These are phyloP conservation scores for Emergomyces orientalis DNA, from an alignment of 2,329 filamentous ascomycete species.

Conservation along the genomic window DNA sequence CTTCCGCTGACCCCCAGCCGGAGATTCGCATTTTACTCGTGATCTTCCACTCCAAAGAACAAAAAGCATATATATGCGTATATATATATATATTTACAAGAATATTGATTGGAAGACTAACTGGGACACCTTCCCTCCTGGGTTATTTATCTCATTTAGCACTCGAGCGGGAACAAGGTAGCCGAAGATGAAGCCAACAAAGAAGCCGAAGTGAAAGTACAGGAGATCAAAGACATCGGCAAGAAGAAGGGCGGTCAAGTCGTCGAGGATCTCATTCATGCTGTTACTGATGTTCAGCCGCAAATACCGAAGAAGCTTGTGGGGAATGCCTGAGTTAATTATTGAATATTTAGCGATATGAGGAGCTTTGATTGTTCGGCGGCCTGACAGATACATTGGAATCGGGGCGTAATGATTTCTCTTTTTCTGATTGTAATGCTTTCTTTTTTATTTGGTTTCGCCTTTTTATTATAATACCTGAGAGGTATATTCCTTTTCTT, in stretches of 20 bases:
- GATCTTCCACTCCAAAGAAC: not conserved
- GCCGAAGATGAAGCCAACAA: conserved; percentile 70
- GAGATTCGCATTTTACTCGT: not conserved
- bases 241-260: conserved; percentile 71
- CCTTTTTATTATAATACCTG: not conserved
- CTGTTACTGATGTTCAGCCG: conserved; percentile 77
- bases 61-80: not conserved
- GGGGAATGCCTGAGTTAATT: conserved; percentile 22
- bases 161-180: conserved; percentile 81
- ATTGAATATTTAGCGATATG: not conserved
- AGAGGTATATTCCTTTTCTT: not conserved
- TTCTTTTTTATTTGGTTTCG: not conserved
- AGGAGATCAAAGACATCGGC: conserved; percentile 71
- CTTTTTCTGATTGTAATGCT: not conserved
- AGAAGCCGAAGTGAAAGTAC: conserved; percentile 71
- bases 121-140: not conserved
- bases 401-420: not conserved
- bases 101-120: not conserved
- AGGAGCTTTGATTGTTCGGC: not conserved
- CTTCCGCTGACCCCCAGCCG: not conserved
- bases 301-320: conserved; percentile 47
- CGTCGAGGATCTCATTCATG: conserved; percentile 69
- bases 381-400: not conserved
- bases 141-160: conserved; percentile 45
- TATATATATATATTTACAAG: not conserved